These are phyloP conservation scores for Symbiodinium pilosum DNA, from an alignment of 73 alveolate species.

Conservation along the genomic window DNA sequence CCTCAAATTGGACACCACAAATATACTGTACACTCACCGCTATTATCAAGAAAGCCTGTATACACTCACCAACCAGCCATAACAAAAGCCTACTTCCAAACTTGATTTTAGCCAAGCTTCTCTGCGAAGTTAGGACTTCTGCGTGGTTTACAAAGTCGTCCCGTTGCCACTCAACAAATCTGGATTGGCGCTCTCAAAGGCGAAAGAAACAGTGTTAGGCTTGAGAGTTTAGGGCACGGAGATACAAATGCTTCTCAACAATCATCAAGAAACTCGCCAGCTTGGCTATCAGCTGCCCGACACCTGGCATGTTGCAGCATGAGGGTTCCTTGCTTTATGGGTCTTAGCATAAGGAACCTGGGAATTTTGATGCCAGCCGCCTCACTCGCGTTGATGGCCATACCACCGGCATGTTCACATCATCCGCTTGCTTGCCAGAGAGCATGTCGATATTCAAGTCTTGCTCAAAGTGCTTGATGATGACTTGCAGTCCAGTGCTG, in stretches of 20 bases:
- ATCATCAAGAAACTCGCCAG: neutral
- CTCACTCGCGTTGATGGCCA: neutral
- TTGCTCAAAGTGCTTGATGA: neutral
- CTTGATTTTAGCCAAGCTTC: neutral
- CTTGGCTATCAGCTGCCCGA: neutral
- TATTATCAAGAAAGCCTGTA: no score
- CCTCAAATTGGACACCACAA: neutral
- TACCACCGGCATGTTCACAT: no score
- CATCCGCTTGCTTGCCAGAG: neutral
- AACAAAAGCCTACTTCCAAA: neutral
- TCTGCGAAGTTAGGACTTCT: neutral
- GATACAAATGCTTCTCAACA: neutral
- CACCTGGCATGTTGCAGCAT: neutral
- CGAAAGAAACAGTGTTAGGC: neutral
- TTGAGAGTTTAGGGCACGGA: neutral
- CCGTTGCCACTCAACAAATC: neutral
- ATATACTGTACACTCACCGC: no score
- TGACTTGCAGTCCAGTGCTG: neutral
- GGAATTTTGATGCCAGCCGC: neutral
- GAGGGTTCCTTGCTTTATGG: neutral
- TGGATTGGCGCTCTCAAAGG: neutral
- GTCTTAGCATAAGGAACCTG: neutral
- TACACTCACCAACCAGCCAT: no score
- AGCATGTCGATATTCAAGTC: neutral
- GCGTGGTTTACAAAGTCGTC: neutral